Conservation (phyloP, 106 monocot species). For the Alisma plantagoaquatica region DNA sequence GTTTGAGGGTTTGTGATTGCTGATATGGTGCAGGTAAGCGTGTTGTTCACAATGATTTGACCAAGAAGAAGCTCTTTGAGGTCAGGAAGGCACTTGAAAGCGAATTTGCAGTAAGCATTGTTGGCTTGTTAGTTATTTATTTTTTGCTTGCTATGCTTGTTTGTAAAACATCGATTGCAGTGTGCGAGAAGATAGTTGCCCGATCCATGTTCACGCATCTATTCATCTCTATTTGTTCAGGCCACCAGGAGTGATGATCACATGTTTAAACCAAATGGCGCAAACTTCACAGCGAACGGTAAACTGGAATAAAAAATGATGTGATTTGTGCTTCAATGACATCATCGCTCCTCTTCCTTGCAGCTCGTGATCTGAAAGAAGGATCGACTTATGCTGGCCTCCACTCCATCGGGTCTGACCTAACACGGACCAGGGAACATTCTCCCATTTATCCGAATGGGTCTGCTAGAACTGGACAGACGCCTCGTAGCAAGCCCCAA, state of each 20-base stretch:
- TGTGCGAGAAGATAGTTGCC: not conserved
- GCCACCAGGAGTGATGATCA: slow-evolving; percentile 16
- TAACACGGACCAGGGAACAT: slow-evolving; percentile 50
- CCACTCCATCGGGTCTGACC: slow-evolving; percentile 80
- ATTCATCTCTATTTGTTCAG: slow-evolving; percentile 14
- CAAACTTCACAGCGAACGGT: slow-evolving; percentile 23
- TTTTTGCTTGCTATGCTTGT: not conserved
- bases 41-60: slow-evolving; percentile 63
- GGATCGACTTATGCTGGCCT: slow-evolving; percentile 60
- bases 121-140: not conserved
- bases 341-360: not conserved
- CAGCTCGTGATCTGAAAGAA: slow-evolving; percentile 31
- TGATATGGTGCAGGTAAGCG: slow-evolving; percentile 37
- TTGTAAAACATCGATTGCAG: too few species aligned
- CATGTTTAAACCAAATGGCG: slow-evolving; percentile 29
- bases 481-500: not conserved
- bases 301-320: too few species aligned
- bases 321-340: not conserved
- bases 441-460: slow-evolving; percentile 28
- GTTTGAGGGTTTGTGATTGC: too few species aligned
- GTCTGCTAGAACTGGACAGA: slow-evolving; percentile 18
- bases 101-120: slow-evolving; percentile 29
- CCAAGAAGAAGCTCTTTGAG: slow-evolving; percentile 57
- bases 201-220: not conserved
- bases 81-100: slow-evolving; percentile 40